Evolutionary conservation across 2,329 filamentous ascomycete genomes (phyloP).

Genomic region (Sclerotinia sclerotiorum): DNA sequence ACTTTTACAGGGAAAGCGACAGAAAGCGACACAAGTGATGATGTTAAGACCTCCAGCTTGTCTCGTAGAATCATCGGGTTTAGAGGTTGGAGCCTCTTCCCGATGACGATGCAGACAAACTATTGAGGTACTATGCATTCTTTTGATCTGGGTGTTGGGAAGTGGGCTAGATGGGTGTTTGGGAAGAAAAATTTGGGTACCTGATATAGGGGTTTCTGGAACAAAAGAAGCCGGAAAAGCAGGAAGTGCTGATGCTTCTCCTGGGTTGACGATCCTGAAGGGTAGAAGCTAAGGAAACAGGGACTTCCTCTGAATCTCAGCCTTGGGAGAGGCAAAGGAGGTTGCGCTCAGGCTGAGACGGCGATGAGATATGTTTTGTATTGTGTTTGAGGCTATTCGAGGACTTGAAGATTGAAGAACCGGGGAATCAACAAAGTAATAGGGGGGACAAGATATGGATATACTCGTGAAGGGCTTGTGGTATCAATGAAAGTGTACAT

Average conservation of each 20-base stretch:
- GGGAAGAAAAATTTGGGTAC: neutral
- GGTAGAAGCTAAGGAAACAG: too few species aligned
- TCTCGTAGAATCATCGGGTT: neutral
- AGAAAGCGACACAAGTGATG: neutral
- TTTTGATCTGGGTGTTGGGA: neutral
- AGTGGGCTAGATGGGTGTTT: neutral
- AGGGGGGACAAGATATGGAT: neutral
- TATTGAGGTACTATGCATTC: neutral
- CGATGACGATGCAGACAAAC: neutral
- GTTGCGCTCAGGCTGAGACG: constrained; percentile 7
- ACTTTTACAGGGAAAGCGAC: neutral
- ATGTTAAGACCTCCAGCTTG: neutral
- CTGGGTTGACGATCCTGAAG: too few species aligned
- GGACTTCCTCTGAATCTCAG: too few species aligned
- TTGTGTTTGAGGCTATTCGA: neutral
- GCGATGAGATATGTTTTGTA: constrained; percentile 8
- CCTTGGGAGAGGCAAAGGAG: neutral
- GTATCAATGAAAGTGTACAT: neutral
- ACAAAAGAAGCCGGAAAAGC: neutral
- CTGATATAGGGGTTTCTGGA: too few species aligned
- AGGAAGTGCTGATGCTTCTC: too few species aligned
- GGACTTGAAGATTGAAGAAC: neutral
- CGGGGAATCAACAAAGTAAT: neutral
- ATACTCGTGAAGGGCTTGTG: neutral
- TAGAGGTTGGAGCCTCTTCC: neutral